phyloP scores from a whole-genome alignment of 2,329 filamentous ascomycete genomes.

The Microthyrium microscopicum region DNA sequence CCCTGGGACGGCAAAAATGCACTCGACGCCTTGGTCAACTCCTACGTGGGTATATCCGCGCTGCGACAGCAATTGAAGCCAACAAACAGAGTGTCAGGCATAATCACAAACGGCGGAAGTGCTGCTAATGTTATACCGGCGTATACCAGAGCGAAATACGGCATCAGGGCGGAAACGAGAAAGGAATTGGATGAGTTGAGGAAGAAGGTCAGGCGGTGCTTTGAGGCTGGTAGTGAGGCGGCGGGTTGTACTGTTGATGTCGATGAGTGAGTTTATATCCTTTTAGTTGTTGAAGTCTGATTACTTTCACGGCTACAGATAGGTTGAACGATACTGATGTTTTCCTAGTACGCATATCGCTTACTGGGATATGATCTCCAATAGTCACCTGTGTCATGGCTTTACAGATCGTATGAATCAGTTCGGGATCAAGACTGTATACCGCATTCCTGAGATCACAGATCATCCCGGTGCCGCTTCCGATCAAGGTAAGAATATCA shows the following conservation, averaged over 20 bases:
- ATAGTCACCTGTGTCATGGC: too few relatives aligned
- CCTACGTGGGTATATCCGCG: slow-evolving; percentile 19
- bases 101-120: slow-evolving; percentile 21
- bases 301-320: too few relatives aligned
- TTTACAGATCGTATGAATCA: too few relatives aligned
- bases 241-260: slow-evolving; percentile 15
- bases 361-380: too few relatives aligned
- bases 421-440: too few relatives aligned
- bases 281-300: too few relatives aligned
- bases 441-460: too few relatives aligned
- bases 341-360: too few relatives aligned
- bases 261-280: too few relatives aligned
- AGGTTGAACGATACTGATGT: too few relatives aligned
- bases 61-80: slow-evolving; percentile 21
- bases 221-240: slow-evolving; percentile 20
- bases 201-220: slow-evolving; percentile 20
- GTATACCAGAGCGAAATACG: slow-evolving; percentile 24
- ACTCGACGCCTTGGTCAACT: slow-evolving; percentile 21
- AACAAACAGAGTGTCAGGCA: slow-evolving; percentile 21
- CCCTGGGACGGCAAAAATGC: slow-evolving; percentile 26
- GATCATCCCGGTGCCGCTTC: too few relatives aligned
- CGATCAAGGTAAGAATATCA: too few relatives aligned
- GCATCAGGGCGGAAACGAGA: slow-evolving; percentile 22
- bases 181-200: slow-evolving; percentile 15
- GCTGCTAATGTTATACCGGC: slow-evolving; percentile 26